A percentile compares a stretch with the other conserved stretches of the same genome.
These are phyloP conservation scores for Phytophthora agathidicida DNA, from an alignment of 352 stramenopile species.

Conservation along the genomic window DNA sequence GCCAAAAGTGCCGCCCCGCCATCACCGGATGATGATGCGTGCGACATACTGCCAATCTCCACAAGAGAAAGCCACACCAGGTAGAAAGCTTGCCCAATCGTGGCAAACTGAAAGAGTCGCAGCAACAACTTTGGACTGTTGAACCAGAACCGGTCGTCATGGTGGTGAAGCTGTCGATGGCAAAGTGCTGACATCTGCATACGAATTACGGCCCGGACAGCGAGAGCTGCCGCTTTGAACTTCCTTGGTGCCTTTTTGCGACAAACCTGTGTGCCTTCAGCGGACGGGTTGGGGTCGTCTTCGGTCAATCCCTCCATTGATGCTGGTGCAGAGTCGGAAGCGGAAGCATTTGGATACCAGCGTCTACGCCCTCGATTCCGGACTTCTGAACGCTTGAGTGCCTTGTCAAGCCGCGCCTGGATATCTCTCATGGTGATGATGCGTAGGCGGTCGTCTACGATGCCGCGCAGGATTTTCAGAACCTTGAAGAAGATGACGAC, in stretches of 20 bases:
- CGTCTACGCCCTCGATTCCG: constrained; percentile 2
- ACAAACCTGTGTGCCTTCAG: constrained; percentile 13
- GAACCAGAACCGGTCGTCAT: constrained; percentile 88
- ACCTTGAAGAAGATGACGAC: constrained; percentile 88
- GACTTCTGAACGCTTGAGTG: constrained; percentile 16
- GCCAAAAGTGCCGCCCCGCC: constrained; percentile 36
- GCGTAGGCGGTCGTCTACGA: constrained; percentile 81
- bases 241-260: constrained; percentile 29
- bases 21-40: constrained; percentile 15
- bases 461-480: constrained; percentile 79
- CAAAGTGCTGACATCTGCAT: constrained; percentile 91
- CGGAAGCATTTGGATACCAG: neutral
- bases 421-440: constrained; percentile 79
- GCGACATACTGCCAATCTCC: constrained; percentile 49
- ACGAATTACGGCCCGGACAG: constrained; percentile 73
- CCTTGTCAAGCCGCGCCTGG: constrained; percentile 39
- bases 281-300: constrained; percentile 6
- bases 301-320: constrained; percentile 23
- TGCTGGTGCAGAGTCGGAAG: constrained; percentile 11
- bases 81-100: constrained; percentile 88
- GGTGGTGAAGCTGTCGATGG: constrained; percentile 80
- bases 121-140: constrained; percentile 72
- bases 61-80: constrained; percentile 88
- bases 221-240: constrained; percentile 64
- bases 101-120: constrained; percentile 86